Conservation (phyloP, 352 stramenopile species). For the Phytopythium cucurbitacearum region DNA sequence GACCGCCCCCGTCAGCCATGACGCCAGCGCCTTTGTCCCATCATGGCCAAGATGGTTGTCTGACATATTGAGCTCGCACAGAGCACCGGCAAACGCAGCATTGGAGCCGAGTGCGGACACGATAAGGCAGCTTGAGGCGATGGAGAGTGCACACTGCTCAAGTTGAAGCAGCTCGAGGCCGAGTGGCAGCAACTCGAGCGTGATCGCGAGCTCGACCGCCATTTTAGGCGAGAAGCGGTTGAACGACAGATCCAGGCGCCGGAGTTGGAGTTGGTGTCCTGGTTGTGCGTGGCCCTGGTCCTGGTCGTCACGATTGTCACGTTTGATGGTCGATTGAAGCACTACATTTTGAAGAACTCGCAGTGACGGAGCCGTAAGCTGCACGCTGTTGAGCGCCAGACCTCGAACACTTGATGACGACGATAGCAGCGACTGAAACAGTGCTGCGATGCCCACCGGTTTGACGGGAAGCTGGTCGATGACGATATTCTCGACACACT, state of each 20-base stretch:
- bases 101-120: constrained; percentile 42
- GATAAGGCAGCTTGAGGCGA: constrained; percentile 27
- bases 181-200: constrained; percentile 36
- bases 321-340: constrained; percentile 49
- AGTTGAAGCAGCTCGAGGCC: constrained; percentile 57
- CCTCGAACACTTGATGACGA: constrained; percentile 28
- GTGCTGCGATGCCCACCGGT: constrained; percentile 30
- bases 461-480: constrained; percentile 43
- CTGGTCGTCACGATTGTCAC: constrained; percentile 2
- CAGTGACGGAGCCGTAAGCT: constrained; percentile 31
- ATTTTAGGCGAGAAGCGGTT: constrained; percentile 53
- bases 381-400: constrained; percentile 46
- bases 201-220: constrained; percentile 40
- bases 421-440: constrained; percentile 49
- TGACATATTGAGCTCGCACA: constrained; percentile 60
- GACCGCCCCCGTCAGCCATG: constrained; percentile 56
- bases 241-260: constrained; percentile 58
- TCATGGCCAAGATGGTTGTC: constrained; percentile 46
- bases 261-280: constrained; percentile 20
- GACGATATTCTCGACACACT: constrained; percentile 42
- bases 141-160: constrained; percentile 40
- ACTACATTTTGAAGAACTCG: constrained; percentile 48
- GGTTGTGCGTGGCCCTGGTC: background rate
- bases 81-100: constrained; percentile 33
- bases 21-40: constrained; percentile 35